Percentiles rank a stretch among this genome's conserved stretches.
phyloP scores from a whole-genome alignment of 495 filamentous ascomycete species.

The Penicillium canariense region DNA sequence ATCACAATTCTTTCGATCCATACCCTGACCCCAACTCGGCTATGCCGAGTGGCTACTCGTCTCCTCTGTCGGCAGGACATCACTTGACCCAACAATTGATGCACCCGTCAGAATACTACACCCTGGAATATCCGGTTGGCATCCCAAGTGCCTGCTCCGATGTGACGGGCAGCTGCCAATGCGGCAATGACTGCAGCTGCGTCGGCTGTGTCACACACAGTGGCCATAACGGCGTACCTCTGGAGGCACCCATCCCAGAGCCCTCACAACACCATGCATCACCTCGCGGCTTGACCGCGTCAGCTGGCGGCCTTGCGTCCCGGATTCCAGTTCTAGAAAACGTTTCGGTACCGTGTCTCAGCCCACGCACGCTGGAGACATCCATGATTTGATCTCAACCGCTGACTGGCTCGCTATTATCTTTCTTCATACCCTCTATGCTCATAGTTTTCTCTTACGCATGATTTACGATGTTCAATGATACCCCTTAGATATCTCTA shows the following conservation, averaged over 20 bases:
- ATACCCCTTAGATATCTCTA: slow-evolving; percentile 31
- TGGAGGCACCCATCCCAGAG: slow-evolving; percentile 18
- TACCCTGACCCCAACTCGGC: slow-evolving; percentile 19
- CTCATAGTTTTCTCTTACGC: not conserved
- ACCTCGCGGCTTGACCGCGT: not conserved
- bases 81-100: slow-evolving; percentile 34
- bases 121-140: slow-evolving; percentile 45
- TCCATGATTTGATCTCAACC: slow-evolving; percentile 21
- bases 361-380: slow-evolving; percentile 23
- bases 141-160: slow-evolving; percentile 42
- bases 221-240: slow-evolving; percentile 41
- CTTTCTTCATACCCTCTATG: not conserved
- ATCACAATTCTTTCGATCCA: slow-evolving; percentile 16
- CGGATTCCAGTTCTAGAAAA: slow-evolving; percentile 21
- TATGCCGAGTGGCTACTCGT: slow-evolving; percentile 29
- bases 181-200: slow-evolving; percentile 49
- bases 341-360: slow-evolving; percentile 20
- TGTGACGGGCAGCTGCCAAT: slow-evolving; percentile 47
- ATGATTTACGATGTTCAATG: slow-evolving; percentile 29
- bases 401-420: not conserved
- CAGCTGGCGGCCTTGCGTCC: slow-evolving; percentile 6
- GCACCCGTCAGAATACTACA: slow-evolving; percentile 45
- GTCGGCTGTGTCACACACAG: slow-evolving; percentile 51
- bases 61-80: slow-evolving; percentile 26
- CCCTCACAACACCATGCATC: not conserved